Base-by-base conservation (phyloP, 1,284 basidiomycete genomes). In the Puccinia novopanici region DNA sequence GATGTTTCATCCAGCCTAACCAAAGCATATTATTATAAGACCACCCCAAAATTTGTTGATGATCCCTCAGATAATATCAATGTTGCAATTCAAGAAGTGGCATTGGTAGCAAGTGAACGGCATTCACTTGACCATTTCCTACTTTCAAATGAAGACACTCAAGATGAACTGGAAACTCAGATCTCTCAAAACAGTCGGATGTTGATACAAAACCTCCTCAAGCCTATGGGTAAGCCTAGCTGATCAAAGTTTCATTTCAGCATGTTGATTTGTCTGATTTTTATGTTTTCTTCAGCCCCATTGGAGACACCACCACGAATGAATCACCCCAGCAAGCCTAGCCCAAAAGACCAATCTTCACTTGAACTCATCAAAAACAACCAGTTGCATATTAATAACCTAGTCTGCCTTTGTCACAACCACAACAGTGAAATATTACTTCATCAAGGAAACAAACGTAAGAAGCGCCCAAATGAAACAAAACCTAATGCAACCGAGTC, bases 391-490 rank as follows among this genome's bases (percentile, higher is more conserved):
- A 2, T 2, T 10, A 34, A 65, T 3, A 42, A n/a, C 61, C 40
- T 65, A 65, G 9, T 65, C 10, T 10, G 30, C 61, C 10, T 10
- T 40, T 12, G 34, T 42, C 40, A 42, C 5, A 40, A 65, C 15
- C 61, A 65, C 22, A 17, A 65, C 40, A 65, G 61, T 22, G 34
- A 65, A 42, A 22, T 65, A 3, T 34, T 19, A 17, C 30, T 65
- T n/a, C 61, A 42, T 34, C 61, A 65, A 6, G 61, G 61, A 42
- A 65, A 65, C 40, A 34, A 65, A 42, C 61, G 22, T 27, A 61
- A 61, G 19, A 5, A 30, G 30, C 12, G 59, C 24, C 27, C 27
- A 27, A 61, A 61, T 24, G 6, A 3, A 13, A 15, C 12, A 8
- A 61, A 61, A 8, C 59, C 5, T 30, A 27, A 61, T 30, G n/a